phyloP scores from a whole-genome alignment of 345 rosid species.

The Reutealis trisperma region DNA sequence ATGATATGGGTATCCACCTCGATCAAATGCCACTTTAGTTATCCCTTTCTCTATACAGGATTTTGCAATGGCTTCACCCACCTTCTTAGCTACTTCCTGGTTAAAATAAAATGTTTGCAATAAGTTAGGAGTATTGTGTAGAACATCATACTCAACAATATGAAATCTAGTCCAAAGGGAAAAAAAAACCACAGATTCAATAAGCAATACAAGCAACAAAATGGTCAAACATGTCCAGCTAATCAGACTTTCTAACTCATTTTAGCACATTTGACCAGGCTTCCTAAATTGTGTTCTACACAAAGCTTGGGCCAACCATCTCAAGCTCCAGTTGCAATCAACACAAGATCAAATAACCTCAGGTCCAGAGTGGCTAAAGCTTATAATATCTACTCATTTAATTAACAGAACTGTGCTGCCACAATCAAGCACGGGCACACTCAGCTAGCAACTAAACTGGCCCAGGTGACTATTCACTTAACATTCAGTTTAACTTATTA shows the following conservation, averaged over 20 bases:
- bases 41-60: slow-evolving; percentile 91
- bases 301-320: slow-evolving; percentile 1
- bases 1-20: slow-evolving; percentile 93
- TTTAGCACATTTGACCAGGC: background rate
- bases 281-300: background rate
- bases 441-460: background rate
- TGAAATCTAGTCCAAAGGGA: background rate
- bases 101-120: background rate
- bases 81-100: slow-evolving; percentile 87
- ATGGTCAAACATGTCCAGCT: background rate
- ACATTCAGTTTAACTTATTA: too few species aligned
- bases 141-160: background rate
- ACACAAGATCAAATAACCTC: background rate
- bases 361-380: background rate
- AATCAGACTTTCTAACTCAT: background rate
- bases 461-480: background rate
- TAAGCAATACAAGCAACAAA: background rate
- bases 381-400: background rate
- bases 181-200: background rate
- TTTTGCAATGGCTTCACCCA: slow-evolving; percentile 84
- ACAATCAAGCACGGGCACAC: background rate
- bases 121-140: background rate
- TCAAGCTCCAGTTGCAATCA: background rate
- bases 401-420: background rate
- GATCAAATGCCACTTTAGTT: slow-evolving; percentile 81